Conservation (phyloP, 2,329 filamentous ascomycete genomes). For the Colletotrichum godetiae region DNA sequence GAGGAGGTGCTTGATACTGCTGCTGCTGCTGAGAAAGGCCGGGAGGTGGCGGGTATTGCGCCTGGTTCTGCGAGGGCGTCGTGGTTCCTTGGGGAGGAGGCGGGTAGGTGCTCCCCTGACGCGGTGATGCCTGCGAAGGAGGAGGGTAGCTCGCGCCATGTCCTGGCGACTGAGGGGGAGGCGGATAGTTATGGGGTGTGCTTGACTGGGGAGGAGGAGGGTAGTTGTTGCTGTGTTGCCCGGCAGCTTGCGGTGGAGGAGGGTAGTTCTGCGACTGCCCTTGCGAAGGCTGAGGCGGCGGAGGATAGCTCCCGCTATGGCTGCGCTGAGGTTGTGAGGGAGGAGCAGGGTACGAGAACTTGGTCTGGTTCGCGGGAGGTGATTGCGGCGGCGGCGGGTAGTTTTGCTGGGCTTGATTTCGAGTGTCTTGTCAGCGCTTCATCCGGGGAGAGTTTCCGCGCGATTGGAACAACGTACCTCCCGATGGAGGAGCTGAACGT, state of each 20-base stretch:
- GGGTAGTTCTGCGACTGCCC: conserved; percentile 40
- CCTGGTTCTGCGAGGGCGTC: conserved; percentile 37
- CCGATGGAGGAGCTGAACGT: conserved; percentile 28
- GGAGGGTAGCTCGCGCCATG: conserved; percentile 25
- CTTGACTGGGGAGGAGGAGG: conserved; percentile 45
- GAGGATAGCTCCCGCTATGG: conserved; percentile 43
- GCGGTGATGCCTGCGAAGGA: conserved; percentile 32
- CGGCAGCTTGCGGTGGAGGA: conserved; percentile 42
- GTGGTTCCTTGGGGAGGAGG: conserved; percentile 39
- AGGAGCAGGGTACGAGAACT: conserved; percentile 58
- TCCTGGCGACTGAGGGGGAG: conserved; percentile 38
- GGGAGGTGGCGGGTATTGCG: conserved; percentile 45
- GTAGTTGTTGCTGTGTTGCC: conserved; percentile 39
- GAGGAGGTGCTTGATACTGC: conserved; percentile 45
- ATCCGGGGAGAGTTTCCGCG: background rate
- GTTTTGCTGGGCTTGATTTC: conserved; percentile 45
- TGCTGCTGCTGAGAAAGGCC: conserved; percentile 38
- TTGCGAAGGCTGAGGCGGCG: conserved; percentile 41
- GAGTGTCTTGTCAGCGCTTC: conserved; percentile 26
- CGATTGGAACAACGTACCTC: conserved; percentile 15
- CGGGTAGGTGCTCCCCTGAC: conserved; percentile 32
- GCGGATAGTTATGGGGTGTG: conserved; percentile 42
- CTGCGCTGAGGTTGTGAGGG: conserved; percentile 41
- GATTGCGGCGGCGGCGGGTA: conserved; percentile 61
- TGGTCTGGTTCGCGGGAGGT: conserved; percentile 57